Base-by-base conservation (phyloP, 495 filamentous ascomycete species). In the Hypoxylon rickii region DNA sequence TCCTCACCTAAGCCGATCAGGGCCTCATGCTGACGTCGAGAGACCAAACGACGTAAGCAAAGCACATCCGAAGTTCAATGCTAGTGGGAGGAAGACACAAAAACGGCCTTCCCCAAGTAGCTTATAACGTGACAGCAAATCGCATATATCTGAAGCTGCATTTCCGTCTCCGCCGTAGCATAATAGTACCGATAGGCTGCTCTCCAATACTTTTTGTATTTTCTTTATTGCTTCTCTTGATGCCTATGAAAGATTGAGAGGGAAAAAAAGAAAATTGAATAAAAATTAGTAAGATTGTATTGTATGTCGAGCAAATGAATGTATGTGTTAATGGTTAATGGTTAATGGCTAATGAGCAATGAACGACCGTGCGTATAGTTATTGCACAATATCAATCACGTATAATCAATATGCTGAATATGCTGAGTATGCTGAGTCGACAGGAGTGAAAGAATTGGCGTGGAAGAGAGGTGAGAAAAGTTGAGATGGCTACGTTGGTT, bases 11-110 rank as follows among this genome's bases (percentile, higher is more conserved):
- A 57, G 19, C 57, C 51, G 52, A 57, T 62, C 58, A 41, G 58
- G 58, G 49, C 52, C 53, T 62, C 58, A 62, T 62, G 58, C 58
- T 62, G 58, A 56, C 58, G 37, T 55, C 53, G 47, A 21, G 52
- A 45, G 43, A 38, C 36, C 47, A 53, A 48, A 51, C 46, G 42
- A 52, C 47, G 43, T 57, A 57, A 49, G 47, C 47, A 32, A 57
- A 13, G 42, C 44, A 47, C 37, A 62, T 56, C 36, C 52, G 45
- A 51, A 42, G 18, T 20, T 52, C 24, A 39, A 20, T 26, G n/a
- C 36, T 26, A 3, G 29, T 22, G 52, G 24, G 43, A 54, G 21
- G 49, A 48, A 52, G 16, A 24, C 19, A 34, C 11, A 24, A 39
- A 39, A n/a, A n/a, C n/a, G n/a, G n/a, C n/a, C 20, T 37, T 49